Base-by-base conservation (phyloP, 257 asterid genomes). In the Plectranthus barbatus region DNA sequence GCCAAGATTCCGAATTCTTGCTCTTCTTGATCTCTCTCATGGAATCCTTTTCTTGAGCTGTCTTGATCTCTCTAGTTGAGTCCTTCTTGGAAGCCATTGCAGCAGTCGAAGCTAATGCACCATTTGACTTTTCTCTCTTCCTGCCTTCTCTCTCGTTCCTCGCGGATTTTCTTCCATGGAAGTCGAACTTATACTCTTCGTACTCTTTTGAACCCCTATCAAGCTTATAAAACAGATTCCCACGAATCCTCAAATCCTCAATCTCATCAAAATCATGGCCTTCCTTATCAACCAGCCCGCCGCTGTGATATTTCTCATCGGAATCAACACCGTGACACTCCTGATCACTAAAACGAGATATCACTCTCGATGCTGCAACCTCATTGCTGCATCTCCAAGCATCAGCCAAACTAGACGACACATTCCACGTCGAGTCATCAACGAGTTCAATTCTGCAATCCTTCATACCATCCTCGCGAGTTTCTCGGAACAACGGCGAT, bases 201-300 rank as follows among this genome's bases (percentile, higher is more conserved):
- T 83, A 86, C 79, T 84, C 98, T 60, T 72, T 88, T 5, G 98
- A 91, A 41, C 76, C 77, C 83, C 80, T 86, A 34, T 91, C 92
- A 56, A 88, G 74, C 89, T 88, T 86, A 60, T 91, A 88, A 49
- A 83, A 88, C 83, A 91, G 71, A 40, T 68, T 77, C 53, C 95
- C 87, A 0, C 78, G 92, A 64, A 91, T 71, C 60, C 96, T 74
- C 95, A 86, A 78, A 68, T 91, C 98, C 73, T 84, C 92, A 70
- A 88, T 78, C 50, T 74, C 90, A 56, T 84, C 90, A 68, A 61
- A 77, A 79, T 78, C 87, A 7, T 70, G 84, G 6, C 69, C 74
- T 10, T 62, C 76, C 21, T 52, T 58, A 55, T 52, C 54, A 42
- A 53, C 66, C 60, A 62, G 40, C 31, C 34, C 34, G 2, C 11